Evolutionary conservation across 768 basidiomycete species (phyloP).

Genomic region (Tricholoma furcatifolium): DNA sequence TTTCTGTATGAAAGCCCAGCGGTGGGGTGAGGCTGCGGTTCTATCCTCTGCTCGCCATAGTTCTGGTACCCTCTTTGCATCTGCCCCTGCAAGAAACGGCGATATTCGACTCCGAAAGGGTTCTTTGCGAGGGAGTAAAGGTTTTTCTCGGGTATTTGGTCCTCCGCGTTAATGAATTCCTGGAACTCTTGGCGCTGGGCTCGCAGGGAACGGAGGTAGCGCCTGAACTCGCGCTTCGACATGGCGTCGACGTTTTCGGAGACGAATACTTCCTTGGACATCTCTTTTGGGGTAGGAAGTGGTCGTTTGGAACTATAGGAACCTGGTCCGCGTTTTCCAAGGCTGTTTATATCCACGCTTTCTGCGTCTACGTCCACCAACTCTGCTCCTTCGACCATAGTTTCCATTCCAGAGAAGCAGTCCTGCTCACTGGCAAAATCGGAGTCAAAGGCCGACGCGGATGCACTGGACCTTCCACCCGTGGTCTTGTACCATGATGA

Average conservation of each 20-base stretch:
- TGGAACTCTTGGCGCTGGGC: constrained; percentile 54
- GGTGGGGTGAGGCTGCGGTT: constrained; percentile 61
- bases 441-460: constrained; percentile 47
- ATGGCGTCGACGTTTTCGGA: constrained; percentile 60
- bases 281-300: background rate
- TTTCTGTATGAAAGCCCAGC: constrained; percentile 64
- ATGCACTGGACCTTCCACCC: constrained; percentile 31
- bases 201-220: constrained; percentile 61
- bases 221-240: constrained; percentile 53
- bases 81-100: constrained; percentile 38
- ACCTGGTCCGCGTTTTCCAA: constrained; percentile 26
- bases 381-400: constrained; percentile 1
- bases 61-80: constrained; percentile 21
- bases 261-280: constrained; percentile 20
- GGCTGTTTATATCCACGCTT: constrained; percentile 11
- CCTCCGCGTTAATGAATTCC: constrained; percentile 34
- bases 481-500: constrained; percentile 39
- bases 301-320: constrained; percentile 23
- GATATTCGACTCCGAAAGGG: constrained; percentile 23
- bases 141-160: constrained; percentile 13
- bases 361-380: constrained; percentile 2
- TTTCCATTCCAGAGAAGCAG: background rate
- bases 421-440: constrained; percentile 39
- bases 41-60: constrained; percentile 37
- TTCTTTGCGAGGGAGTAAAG: constrained; percentile 26